phyloP scores from a whole-genome alignment of 1,284 basidiomycete genomes.

The Rhodotorula glutinis region DNA sequence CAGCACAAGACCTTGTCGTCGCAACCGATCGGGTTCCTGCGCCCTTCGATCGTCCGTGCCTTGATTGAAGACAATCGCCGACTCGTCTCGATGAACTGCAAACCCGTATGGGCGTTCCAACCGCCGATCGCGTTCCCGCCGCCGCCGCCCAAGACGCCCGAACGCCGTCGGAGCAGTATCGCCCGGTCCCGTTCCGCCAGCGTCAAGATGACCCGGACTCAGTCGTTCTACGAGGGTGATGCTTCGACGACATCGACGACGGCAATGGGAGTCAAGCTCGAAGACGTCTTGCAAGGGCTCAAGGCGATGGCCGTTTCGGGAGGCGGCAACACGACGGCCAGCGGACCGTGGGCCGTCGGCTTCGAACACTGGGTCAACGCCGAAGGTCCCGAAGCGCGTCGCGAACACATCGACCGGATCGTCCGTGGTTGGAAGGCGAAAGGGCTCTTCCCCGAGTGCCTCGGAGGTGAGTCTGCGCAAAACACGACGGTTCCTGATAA shows the following conservation, averaged over 20 bases:
- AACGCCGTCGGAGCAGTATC: conserved; percentile 3
- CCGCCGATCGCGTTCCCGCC: conserved; percentile 21
- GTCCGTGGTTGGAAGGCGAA: conserved; percentile 47
- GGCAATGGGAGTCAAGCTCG: not conserved
- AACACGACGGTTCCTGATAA: too few relatives aligned
- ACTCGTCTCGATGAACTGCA: conserved; percentile 22
- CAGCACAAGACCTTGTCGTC: not conserved
- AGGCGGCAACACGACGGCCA: too few relatives aligned
- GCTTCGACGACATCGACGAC: not conserved
- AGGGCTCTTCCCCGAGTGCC: conserved; percentile 48
- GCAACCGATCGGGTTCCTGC: conserved; percentile 43
- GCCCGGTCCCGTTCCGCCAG: not conserved
- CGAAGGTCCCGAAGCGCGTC: conserved; percentile 43
- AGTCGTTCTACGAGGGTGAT: not conserved
- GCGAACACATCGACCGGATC: conserved; percentile 46
- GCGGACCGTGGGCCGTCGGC: conserved; percentile 26
- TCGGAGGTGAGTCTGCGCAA: conserved; percentile 47
- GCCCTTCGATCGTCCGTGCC: conserved; percentile 38
- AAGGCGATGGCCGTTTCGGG: not conserved
- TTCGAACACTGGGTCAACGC: conserved; percentile 41
- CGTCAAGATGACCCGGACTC: not conserved
- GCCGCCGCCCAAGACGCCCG: conserved; percentile 9
- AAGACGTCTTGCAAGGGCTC: conserved; percentile 16
- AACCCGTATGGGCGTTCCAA: conserved; percentile 28
- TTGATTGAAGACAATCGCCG: conserved; percentile 35